These are phyloP conservation scores for Neonectria coccinea DNA, from an alignment of 2,329 filamentous ascomycete genomes.

Conservation along the genomic window DNA sequence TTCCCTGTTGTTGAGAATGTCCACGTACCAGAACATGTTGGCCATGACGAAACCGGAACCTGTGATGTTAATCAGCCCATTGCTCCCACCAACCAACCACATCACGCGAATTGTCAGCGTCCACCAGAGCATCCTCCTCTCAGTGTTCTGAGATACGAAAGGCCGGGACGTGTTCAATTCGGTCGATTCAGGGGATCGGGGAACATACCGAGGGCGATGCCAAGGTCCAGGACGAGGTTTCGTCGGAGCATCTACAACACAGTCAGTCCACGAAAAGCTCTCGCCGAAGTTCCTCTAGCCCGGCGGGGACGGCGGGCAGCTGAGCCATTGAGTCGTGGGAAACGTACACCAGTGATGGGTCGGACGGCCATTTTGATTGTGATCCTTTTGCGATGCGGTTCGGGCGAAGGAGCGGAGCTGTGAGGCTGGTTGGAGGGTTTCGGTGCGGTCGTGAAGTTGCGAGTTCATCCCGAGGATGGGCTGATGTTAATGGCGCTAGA, in stretches of 20 bases:
- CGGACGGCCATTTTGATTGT: constrained; percentile 64
- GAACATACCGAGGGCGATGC: constrained; percentile 67
- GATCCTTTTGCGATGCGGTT: constrained; percentile 41
- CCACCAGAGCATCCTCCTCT: constrained; percentile 28
- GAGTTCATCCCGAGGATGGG: constrained; percentile 47
- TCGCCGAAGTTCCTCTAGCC: constrained; percentile 35
- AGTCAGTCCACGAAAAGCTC: constrained; percentile 51
- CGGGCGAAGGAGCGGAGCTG: constrained; percentile 38
- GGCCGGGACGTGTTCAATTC: constrained; percentile 22
- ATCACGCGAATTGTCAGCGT: constrained; percentile 42
- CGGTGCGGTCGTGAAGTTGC: constrained; percentile 42
- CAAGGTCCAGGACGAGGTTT: constrained; percentile 67
- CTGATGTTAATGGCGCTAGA: constrained; percentile 53
- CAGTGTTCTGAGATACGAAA: constrained; percentile 10
- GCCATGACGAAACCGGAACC: constrained; percentile 67
- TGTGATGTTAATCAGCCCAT: constrained; percentile 53
- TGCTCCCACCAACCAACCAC: constrained; percentile 41
- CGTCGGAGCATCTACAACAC: constrained; percentile 68
- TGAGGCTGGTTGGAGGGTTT: constrained; percentile 39
- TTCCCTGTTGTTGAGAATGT: constrained; percentile 51
- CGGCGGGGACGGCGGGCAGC: constrained; percentile 24
- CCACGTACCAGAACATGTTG: constrained; percentile 68
- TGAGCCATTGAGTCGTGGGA: constrained; percentile 48
- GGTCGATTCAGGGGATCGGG: constrained; percentile 2
- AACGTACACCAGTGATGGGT: constrained; percentile 71